A percentile compares a stretch with the other conserved stretches of the same genome.
phyloP scores from a whole-genome alignment of 495 filamentous ascomycete genomes.

The Aspergillus haitiensis region DNA sequence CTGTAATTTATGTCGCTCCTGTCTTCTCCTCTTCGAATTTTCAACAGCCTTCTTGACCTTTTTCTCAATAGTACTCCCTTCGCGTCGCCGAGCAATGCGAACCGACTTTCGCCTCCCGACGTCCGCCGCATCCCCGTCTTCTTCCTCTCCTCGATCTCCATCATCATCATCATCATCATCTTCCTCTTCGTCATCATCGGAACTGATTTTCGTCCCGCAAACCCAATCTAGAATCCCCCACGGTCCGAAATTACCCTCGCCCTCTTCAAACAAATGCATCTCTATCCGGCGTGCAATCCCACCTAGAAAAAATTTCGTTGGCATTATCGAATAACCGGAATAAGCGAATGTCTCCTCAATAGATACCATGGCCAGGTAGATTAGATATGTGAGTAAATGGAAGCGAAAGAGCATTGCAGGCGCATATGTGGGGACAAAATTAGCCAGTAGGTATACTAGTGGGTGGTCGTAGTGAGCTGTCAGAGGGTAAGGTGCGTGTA shows the following conservation, averaged over 20 bases:
- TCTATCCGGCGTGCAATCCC: slow-evolving; percentile 73
- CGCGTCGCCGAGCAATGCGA: too few relatives aligned
- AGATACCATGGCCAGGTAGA: slow-evolving; percentile 66
- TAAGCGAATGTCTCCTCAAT: slow-evolving; percentile 75
- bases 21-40: slow-evolving; percentile 27
- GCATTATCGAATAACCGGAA: slow-evolving; percentile 74
- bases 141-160: too few relatives aligned
- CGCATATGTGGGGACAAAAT: slow-evolving; percentile 70
- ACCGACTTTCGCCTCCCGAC: too few relatives aligned
- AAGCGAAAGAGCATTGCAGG: slow-evolving; percentile 65
- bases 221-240: slow-evolving; percentile 80
- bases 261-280: slow-evolving; percentile 59
- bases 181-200: slow-evolving; percentile 46
- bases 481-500: slow-evolving; percentile 62
- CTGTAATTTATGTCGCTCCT: slow-evolving; percentile 10
- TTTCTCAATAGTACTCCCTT: slow-evolving; percentile 18
- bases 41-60: slow-evolving; percentile 31
- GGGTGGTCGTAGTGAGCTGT: slow-evolving; percentile 81
- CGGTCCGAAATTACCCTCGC: slow-evolving; percentile 71
- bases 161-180: not conserved
- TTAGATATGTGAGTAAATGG: slow-evolving; percentile 77
- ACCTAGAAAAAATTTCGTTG: slow-evolving; percentile 68
- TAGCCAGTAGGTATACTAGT: slow-evolving; percentile 64
- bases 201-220: slow-evolving; percentile 63
- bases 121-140: too few relatives aligned